Evolutionary conservation across 345 rosid genomes (phyloP).

Genomic region (Populus nigra): DNA sequence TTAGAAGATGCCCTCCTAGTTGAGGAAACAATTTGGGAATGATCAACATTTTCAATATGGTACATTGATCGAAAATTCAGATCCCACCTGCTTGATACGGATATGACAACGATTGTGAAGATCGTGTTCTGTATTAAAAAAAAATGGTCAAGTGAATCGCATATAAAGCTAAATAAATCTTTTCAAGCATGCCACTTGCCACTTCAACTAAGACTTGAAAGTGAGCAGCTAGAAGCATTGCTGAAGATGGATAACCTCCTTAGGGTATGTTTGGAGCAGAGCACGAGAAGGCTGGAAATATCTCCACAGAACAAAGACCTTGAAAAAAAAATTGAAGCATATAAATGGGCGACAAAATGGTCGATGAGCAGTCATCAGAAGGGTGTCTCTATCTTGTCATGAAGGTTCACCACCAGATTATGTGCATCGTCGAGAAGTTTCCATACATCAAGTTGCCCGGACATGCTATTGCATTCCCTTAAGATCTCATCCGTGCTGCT

Average conservation of each 20-base stretch:
- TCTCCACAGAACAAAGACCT: background rate
- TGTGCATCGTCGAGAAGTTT: constrained; percentile 95
- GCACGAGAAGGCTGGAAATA: constrained; percentile 4
- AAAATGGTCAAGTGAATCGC: background rate
- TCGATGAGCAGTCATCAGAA: constrained; percentile 16
- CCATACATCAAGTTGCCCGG: constrained; percentile 94
- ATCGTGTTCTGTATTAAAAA: background rate
- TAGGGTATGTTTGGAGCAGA: constrained; percentile 1
- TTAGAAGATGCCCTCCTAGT: background rate
- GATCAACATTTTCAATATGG: constrained; percentile 8
- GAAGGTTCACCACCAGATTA: constrained; percentile 73
- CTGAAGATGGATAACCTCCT: background rate
- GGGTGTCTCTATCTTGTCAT: constrained; percentile 63
- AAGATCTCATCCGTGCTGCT: constrained; percentile 93
- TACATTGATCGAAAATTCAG: background rate
- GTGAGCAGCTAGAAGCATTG: background rate
- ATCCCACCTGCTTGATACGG: background rate
- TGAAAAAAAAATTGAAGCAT: constrained; percentile 4
- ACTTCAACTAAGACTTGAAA: background rate
- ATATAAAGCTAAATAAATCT: background rate
- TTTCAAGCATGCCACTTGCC: background rate
- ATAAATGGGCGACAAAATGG: constrained; percentile 9
- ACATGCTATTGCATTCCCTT: constrained; percentile 84
- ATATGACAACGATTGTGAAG: background rate
- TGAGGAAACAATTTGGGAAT: background rate